Evolutionary conservation across 176 grass and related monocot species (phyloP).

Genomic region (Ensete glaucum): DNA sequence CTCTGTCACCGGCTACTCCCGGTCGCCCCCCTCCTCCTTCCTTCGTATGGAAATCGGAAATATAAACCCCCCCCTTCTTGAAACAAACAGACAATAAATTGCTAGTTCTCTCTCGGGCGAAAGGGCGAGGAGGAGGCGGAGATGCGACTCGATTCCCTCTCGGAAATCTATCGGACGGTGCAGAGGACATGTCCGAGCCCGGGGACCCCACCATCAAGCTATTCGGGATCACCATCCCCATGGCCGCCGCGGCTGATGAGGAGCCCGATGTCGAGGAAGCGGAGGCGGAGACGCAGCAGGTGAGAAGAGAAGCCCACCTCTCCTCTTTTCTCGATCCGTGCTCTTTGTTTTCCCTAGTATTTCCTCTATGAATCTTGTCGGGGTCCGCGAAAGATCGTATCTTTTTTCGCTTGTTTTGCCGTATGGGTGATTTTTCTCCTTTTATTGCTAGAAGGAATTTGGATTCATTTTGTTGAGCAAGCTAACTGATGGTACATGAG

Average conservation of each 20-base stretch:
- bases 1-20: neutral
- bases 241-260: conserved; percentile 27
- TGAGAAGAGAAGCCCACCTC: neutral
- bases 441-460: neutral
- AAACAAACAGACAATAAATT: too few species aligned
- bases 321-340: neutral
- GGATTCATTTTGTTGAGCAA: neutral
- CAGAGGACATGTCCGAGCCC: conserved; percentile 49
- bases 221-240: conserved; percentile 68
- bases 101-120: neutral
- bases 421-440: neutral
- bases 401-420: neutral
- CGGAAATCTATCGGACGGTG: conserved; percentile 1
- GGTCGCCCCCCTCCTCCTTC: neutral
- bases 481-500: neutral
- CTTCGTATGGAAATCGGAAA: neutral
- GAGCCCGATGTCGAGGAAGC: conserved; percentile 9
- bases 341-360: neutral
- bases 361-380: neutral
- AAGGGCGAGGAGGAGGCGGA: neutral
- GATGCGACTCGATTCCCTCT: conserved; percentile 5
- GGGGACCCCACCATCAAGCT: conserved; percentile 81
- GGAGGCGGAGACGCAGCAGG: conserved; percentile 20
- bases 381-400: neutral
- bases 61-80: too few species aligned